Percentiles rank a stretch among this genome's conserved stretches.
Evolutionary conservation across 1,284 basidiomycete species (phyloP).

Genomic region (Pseudozyma pruni): DNA sequence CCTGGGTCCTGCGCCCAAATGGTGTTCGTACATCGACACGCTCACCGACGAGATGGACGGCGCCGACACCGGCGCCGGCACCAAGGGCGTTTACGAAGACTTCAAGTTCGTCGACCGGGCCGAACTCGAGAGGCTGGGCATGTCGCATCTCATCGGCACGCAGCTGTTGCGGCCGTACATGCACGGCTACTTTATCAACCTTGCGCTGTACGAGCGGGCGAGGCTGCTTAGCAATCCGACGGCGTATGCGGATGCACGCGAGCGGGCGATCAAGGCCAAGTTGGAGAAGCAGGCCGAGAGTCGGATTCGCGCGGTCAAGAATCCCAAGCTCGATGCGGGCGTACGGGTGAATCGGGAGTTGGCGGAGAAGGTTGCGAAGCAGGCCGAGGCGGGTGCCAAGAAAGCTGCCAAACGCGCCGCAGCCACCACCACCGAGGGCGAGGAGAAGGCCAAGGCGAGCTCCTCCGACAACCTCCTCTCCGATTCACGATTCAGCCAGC

Average conservation of each 20-base stretch:
- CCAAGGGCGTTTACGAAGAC: slow-evolving; percentile 81
- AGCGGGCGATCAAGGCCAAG: slow-evolving; percentile 84
- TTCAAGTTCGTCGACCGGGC: slow-evolving; percentile 94
- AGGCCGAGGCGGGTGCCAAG: slow-evolving; percentile 75
- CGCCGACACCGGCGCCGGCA: slow-evolving; percentile 75
- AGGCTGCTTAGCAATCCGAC: slow-evolving; percentile 95
- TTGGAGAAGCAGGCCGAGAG: slow-evolving; percentile 92
- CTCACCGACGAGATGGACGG: slow-evolving; percentile 84
- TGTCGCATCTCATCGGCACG: slow-evolving; percentile 93
- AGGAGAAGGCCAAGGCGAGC: slow-evolving; percentile 48
- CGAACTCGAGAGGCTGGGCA: slow-evolving; percentile 78
- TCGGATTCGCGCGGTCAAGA: slow-evolving; percentile 76
- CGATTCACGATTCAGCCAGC: slow-evolving; percentile 88
- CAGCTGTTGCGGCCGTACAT: slow-evolving; percentile 97
- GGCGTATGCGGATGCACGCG: slow-evolving; percentile 91
- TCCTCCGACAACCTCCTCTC: slow-evolving; percentile 75
- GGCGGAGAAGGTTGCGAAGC: slow-evolving; percentile 83
- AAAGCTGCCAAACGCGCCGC: slow-evolving; percentile 67
- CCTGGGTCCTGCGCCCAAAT: slow-evolving; percentile 92
- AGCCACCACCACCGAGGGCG: slow-evolving; percentile 51
- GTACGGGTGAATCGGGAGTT: slow-evolving; percentile 89
- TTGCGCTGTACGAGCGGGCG: slow-evolving; percentile 94
- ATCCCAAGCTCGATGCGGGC: slow-evolving; percentile 61
- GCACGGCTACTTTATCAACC: slow-evolving; percentile 98
- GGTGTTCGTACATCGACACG: slow-evolving; percentile 97